Base-by-base conservation (phyloP, 2,329 filamentous ascomycete genomes). In the Neonectria faginata region DNA sequence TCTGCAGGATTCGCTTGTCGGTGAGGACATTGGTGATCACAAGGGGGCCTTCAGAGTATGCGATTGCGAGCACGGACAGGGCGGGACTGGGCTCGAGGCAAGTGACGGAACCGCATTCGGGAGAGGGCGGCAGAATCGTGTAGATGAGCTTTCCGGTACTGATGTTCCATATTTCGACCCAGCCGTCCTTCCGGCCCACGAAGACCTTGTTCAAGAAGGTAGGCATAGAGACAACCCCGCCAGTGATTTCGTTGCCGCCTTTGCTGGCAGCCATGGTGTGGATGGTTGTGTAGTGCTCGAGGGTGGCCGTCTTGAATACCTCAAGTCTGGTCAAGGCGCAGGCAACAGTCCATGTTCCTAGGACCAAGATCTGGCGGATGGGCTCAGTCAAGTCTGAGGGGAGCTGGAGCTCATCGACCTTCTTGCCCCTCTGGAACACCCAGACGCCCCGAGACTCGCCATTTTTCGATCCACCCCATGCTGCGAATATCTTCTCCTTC, bases 181-280 rank as follows among this genome's bases (percentile, higher is more conserved):
- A 91, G 7, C 96, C 96, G 77, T 99, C 94, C 67, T 87, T 88
- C 73, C 93, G 90, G 10, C 93, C 97, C 3, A 93, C 92, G 69
- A 98, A 93, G 48, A 99, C 88, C 80, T 99, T 99, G 84, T 99
- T 99, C 65, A 99, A 80, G 78, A 94, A 97, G 0, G 96, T 98
- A 1, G 95, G 94, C 91, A 98, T 93, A 73, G 88, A 97, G 76
- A 89, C 91, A 70, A 97, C 86, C 54, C 91, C 89, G 25, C 92
- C 92, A 0, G 92, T 93, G 62, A 97, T 88, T 69, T 90, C 83
- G 70, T 89, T 90, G 60, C 88, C 87, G 20, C 85, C 85, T 33
- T 88, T 83, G 66, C 81, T 82, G 1, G 84, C 81, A 1, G 86
- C 82, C 64, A 86, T 84, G 5, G 87, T 88, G 57, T 87, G 85